A percentile compares a stretch with the other conserved stretches of the same genome.
These are phyloP conservation scores for Nannochloris sp. DNA, from an alignment of 139 green algal genomes.

Conservation along the genomic window DNA sequence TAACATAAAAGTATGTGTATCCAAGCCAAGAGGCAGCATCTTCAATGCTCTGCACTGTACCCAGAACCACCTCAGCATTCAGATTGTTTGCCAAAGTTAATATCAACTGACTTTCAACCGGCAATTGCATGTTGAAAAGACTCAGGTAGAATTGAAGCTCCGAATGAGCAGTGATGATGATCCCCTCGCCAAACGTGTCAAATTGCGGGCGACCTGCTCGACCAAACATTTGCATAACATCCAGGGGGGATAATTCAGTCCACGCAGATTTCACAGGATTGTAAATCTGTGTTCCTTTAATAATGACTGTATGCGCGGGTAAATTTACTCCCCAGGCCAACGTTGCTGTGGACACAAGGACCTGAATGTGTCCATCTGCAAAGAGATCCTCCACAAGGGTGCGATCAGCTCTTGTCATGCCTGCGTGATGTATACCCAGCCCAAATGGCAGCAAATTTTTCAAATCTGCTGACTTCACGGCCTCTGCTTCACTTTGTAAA, in stretches of 20 bases:
- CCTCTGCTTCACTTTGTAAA: slow-evolving; percentile 79
- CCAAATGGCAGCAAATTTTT: slow-evolving; percentile 89
- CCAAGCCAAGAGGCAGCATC: slow-evolving; percentile 82
- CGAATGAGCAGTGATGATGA: slow-evolving; percentile 87
- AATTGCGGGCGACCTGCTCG: slow-evolving; percentile 91
- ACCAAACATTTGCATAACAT: slow-evolving; percentile 99
- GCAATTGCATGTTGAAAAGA: slow-evolving; percentile 96
- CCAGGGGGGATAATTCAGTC: slow-evolving; percentile 85
- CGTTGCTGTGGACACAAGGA: slow-evolving; percentile 95
- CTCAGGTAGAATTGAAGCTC: slow-evolving; percentile 99
- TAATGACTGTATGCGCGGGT: slow-evolving; percentile 97
- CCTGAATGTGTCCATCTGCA: slow-evolving; percentile 87
- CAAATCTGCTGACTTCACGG: slow-evolving; percentile 73
- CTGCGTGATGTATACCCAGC: slow-evolving; percentile 95
- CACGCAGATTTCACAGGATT: slow-evolving; percentile 86
- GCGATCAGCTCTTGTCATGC: slow-evolving; percentile 83
- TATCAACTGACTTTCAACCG: slow-evolving; percentile 93
- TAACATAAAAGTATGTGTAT: slow-evolving; percentile 94
- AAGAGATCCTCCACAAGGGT: slow-evolving; percentile 98
- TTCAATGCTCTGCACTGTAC: slow-evolving; percentile 69
- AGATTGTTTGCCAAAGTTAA: slow-evolving; percentile 80
- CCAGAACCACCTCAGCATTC: slow-evolving; percentile 95
- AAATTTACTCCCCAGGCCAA: slow-evolving; percentile 99
- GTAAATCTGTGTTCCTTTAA: slow-evolving; percentile 98
- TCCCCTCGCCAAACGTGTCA: slow-evolving; percentile 90